Conservation (phyloP, 805 yeast genomes). For the Saccharomycopsis synnaedendra region DNA sequence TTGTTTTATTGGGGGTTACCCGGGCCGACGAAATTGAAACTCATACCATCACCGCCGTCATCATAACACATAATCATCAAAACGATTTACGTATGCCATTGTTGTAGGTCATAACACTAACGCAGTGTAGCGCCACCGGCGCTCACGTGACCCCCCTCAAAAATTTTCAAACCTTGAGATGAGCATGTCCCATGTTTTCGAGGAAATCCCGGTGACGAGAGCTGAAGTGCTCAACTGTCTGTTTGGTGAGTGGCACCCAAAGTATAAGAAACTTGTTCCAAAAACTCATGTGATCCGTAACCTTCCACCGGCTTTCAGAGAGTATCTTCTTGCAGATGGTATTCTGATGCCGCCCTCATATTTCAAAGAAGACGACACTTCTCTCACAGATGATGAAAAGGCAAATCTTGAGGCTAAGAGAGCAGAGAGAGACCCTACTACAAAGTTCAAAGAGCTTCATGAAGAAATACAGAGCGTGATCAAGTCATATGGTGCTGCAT, state of each 20-base stretch:
- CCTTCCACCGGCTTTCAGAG: slow-evolving; percentile 44
- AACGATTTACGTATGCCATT: too few relatives aligned
- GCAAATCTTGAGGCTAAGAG: slow-evolving; percentile 14
- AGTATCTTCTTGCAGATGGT: slow-evolving; percentile 57
- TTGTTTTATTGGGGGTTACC: too few relatives aligned
- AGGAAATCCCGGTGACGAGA: slow-evolving; percentile 21
- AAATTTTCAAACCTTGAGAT: background rate
- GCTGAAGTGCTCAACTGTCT: slow-evolving; percentile 39
- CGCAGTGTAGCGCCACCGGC: too few relatives aligned
- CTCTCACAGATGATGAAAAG: slow-evolving; percentile 46
- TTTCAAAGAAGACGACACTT: slow-evolving; percentile 47
- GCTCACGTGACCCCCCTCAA: too few relatives aligned
- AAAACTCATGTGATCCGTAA: slow-evolving; percentile 43
- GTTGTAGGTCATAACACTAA: too few relatives aligned
- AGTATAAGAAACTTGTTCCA: slow-evolving; percentile 38
- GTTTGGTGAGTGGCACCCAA: slow-evolving; percentile 49
- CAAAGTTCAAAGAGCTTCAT: slow-evolving; percentile 51
- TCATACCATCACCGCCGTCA: too few relatives aligned
- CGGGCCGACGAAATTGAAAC: too few relatives aligned
- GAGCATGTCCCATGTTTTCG: slow-evolving; percentile 12
- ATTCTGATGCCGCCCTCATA: slow-evolving; percentile 46
- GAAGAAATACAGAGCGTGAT: slow-evolving; percentile 35
- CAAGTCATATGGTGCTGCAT: slow-evolving; percentile 42
- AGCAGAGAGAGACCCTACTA: slow-evolving; percentile 30
- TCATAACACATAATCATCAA: too few relatives aligned